phyloP scores from a whole-genome alignment of 345 rosid genomes.

The Acer negundo region DNA sequence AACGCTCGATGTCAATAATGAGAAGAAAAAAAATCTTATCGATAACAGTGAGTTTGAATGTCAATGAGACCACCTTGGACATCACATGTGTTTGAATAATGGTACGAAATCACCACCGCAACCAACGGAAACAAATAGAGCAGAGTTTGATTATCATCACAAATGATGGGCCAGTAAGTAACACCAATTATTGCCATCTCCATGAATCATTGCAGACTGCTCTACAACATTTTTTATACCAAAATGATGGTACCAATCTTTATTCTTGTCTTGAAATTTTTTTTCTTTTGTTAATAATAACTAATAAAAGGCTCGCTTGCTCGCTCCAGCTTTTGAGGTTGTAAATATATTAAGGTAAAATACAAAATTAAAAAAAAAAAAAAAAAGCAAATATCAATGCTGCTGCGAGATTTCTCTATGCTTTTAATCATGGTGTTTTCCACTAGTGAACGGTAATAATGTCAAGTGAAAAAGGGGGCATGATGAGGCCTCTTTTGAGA shows the following conservation, averaged over 20 bases:
- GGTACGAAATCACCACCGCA: neutral
- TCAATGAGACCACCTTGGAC: neutral
- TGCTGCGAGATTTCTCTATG: conserved; percentile 17
- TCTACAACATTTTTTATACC: neutral
- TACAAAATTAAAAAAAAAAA: too few species aligned
- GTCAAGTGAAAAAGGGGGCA: neutral
- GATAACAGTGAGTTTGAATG: neutral
- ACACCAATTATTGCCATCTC: neutral
- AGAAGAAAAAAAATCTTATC: neutral
- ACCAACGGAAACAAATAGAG: neutral
- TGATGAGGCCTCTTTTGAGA: neutral
- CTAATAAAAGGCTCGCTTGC: neutral
- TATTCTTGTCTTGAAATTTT: neutral
- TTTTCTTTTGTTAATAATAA: neutral
- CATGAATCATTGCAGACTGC: neutral
- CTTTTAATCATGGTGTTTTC: conserved; percentile 18
- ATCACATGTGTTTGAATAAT: neutral
- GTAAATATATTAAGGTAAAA: too few species aligned
- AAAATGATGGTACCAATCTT: neutral
- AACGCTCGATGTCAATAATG: neutral
- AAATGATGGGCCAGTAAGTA: neutral
- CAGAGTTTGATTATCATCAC: neutral
- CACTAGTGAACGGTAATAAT: neutral
- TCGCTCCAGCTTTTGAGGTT: conserved; percentile 3
- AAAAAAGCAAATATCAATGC: neutral